Base-by-base conservation (phyloP, 805 yeast genomes). In the Metschnikowia koreensis region DNA sequence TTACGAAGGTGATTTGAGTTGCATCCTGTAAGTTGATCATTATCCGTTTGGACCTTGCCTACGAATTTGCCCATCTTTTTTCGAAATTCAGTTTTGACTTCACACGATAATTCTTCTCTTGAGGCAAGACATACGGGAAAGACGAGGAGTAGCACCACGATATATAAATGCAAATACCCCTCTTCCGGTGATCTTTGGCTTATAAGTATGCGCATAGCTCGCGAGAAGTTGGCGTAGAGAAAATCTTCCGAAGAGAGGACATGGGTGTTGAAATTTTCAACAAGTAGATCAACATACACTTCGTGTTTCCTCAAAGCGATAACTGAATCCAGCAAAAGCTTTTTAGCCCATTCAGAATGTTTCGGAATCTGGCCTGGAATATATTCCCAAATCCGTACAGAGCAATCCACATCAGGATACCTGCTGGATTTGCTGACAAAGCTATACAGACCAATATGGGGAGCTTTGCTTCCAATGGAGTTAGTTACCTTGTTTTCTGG, bases 101-200 rank as follows among this genome's bases (percentile, higher is more conserved):
- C 7, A 7, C 12, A 0, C 7, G 41, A 9, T 6, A 47, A 7
- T 28, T 47, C 51, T 15, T 28, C 28, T 9, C 42, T 41, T 12
- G 37, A 47, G 22, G 46, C 59, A 46, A 71, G 56, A 41, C 73
- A 55, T 45, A 60, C 56, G 4, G 76, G 76, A 26, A 69, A 54
- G 7, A 71, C 51, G 47, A 69, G 69, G n/a, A 68, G 44, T 10
- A 68, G 48, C 10, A 71, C 58, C 17, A 66, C 53, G 26, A 69
- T 56, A 50, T 67, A 72, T 10, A 71, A 48, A 28, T 62, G 63
- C 50, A 68, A 58, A 48, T 66, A 71, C 10, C 45, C 52, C 2
- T 17, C 46, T 7, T 47, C 36, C 37, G 34, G 27, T 3, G 34
- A 37, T 9, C 10, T n/a, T n/a, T 13, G 17, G 7, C 22, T 17